Percentiles rank a stretch among this genome's conserved stretches.
Evolutionary conservation across 805 yeast species (phyloP).

Genomic region (Suhomyces pyralidae): DNA sequence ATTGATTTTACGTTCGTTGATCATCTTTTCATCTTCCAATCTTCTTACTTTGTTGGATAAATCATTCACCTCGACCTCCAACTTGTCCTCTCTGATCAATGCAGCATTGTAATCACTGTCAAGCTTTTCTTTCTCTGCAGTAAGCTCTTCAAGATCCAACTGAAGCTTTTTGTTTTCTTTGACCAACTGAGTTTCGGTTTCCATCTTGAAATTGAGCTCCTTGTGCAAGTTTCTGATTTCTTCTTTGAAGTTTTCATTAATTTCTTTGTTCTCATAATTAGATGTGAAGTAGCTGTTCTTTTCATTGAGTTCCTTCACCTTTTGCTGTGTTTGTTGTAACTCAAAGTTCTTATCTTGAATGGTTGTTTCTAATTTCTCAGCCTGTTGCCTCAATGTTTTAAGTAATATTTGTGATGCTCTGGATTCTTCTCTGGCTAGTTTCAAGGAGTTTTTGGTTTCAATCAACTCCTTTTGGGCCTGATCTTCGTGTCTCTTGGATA

Average conservation of each 20-base stretch:
- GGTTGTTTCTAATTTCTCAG: conserved; percentile 51
- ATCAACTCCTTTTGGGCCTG: conserved; percentile 49
- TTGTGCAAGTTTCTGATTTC: conserved; percentile 55
- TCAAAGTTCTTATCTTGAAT: conserved; percentile 58
- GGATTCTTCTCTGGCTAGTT: conserved; percentile 49
- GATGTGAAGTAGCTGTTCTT: conserved; percentile 53
- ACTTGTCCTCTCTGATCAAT: conserved; percentile 40
- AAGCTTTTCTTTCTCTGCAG: conserved; percentile 21
- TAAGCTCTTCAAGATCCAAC: conserved; percentile 53
- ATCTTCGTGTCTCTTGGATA: conserved; percentile 61
- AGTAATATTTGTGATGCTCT: conserved; percentile 51
- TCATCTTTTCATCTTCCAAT: conserved; percentile 32
- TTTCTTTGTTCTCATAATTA: conserved; percentile 38
- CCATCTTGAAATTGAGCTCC: conserved; percentile 53
- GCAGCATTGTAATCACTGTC: conserved; percentile 33
- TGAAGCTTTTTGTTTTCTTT: conserved; percentile 61
- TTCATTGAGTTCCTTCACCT: conserved; percentile 51
- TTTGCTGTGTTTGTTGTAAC: conserved; percentile 46
- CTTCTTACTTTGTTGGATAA: conserved; percentile 26
- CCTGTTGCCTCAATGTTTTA: conserved; percentile 49
- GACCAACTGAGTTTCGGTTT: conserved; percentile 62
- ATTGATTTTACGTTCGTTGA: conserved; percentile 34
- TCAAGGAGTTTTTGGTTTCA: conserved; percentile 41
- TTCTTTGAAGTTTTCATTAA: conserved; percentile 43
- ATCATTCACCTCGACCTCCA: conserved; percentile 29